Percentiles rank a stretch among this genome's conserved stretches.
These are phyloP conservation scores for Yarrowia yakushimensis DNA, from an alignment of 805 yeast genomes.

Conservation along the genomic window DNA sequence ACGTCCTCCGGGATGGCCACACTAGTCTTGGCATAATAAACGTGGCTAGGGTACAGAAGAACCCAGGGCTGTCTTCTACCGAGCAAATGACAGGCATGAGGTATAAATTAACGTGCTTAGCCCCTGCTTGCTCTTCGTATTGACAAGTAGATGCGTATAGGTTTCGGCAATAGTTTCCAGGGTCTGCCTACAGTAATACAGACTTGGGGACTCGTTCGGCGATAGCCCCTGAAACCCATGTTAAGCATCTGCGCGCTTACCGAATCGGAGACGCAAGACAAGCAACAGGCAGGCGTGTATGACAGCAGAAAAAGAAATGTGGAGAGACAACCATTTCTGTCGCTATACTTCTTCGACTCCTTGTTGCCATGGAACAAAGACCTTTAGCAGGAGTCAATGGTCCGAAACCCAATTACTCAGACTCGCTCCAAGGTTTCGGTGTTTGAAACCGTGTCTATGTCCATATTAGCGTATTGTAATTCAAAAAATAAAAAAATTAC, in stretches of 20 bases:
- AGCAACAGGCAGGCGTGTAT: neutral
- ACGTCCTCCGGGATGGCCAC: too few species aligned
- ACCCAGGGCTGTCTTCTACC: neutral
- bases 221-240: neutral
- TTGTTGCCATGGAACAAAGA: neutral
- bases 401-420: neutral
- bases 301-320: neutral
- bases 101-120: neutral
- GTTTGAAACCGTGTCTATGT: neutral
- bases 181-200: too few species aligned
- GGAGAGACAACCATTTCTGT: conserved; percentile 1
- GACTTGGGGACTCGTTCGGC: too few species aligned
- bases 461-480: neutral
- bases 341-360: neutral
- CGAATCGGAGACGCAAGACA: neutral
- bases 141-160: neutral
- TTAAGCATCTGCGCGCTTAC: neutral
- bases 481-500: too few species aligned
- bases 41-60: neutral
- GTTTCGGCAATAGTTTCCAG: neutral
- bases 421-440: conserved; percentile 12
- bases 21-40: neutral
- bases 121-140: neutral
- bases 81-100: neutral
- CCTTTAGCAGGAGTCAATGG: neutral